These are phyloP conservation scores for Apophysomyces sp. DNA, from an alignment of 371 early-diverging fungal species.

Conservation along the genomic window DNA sequence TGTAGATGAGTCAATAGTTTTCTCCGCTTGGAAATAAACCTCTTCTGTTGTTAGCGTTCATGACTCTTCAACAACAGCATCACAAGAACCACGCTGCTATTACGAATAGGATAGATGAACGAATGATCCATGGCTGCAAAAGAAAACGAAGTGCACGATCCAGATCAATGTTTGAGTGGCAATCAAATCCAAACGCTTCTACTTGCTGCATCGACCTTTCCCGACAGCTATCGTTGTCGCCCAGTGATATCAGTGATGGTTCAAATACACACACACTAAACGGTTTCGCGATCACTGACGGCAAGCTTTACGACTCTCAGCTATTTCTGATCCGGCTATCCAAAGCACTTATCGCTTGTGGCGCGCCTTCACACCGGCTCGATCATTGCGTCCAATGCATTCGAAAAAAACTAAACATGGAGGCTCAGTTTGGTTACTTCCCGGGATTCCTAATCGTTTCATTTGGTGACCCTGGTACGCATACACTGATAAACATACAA, in stretches of 20 bases:
- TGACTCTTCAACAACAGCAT: background rate
- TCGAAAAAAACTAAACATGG: conserved; percentile 44
- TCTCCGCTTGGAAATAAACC: background rate
- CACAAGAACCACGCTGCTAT: background rate
- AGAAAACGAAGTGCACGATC: conserved; percentile 23
- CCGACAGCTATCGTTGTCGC: background rate
- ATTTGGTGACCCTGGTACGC: conserved; percentile 53
- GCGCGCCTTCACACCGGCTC: conserved; percentile 75
- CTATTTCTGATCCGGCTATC: conserved; percentile 30
- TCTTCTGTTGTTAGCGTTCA: background rate
- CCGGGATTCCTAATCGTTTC: conserved; percentile 65
- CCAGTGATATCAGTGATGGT: background rate
- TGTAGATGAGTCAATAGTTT: background rate
- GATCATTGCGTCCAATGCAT: conserved; percentile 58
- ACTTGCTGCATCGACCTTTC: conserved; percentile 8
- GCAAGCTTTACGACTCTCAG: background rate
- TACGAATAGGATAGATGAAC: background rate
- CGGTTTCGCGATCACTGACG: background rate
- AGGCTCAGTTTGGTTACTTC: conserved; percentile 55
- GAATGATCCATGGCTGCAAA: conserved; percentile 3
- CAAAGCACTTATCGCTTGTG: conserved; percentile 62
- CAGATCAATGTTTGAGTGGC: conserved; percentile 30
- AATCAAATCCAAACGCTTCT: background rate
- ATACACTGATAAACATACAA: conserved; percentile 44
- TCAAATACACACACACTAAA: background rate